phyloP scores from a whole-genome alignment of 129 eudicot species.

The Smallanthus sonchifolius region DNA sequence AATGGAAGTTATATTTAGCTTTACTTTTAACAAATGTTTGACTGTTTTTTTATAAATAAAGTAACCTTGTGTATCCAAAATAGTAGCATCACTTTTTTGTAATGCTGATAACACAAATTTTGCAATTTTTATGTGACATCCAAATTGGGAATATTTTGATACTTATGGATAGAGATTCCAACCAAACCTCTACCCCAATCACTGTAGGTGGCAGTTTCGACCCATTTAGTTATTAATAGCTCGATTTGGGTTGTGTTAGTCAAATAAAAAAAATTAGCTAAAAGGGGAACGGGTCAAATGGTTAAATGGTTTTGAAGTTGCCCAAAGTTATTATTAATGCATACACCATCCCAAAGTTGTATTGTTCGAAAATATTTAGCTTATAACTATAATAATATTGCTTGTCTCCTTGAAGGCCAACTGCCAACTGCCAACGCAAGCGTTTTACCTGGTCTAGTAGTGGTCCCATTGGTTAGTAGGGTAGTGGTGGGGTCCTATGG shows the following conservation, averaged over 20 bases:
- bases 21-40: neutral
- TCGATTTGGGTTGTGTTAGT: neutral
- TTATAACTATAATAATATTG: neutral
- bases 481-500: no score
- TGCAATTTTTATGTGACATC: neutral
- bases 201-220: neutral
- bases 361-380: neutral
- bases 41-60: neutral
- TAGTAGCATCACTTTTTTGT: neutral
- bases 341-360: neutral
- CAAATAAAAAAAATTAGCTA: neutral
- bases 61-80: neutral
- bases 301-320: neutral
- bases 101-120: neutral
- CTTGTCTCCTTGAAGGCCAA: neutral
- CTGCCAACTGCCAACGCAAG: no score
- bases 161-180: neutral
- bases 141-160: neutral
- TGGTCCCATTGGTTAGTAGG: no score
- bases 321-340: neutral
- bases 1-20: neutral
- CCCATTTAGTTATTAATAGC: neutral
- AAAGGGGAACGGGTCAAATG: neutral
- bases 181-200: neutral
- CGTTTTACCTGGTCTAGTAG: no score